Percentiles rank a stretch among this genome's conserved stretches.
Evolutionary conservation across 176 grass and related monocot genomes (phyloP).

Genomic region (Puya raimondii): DNA sequence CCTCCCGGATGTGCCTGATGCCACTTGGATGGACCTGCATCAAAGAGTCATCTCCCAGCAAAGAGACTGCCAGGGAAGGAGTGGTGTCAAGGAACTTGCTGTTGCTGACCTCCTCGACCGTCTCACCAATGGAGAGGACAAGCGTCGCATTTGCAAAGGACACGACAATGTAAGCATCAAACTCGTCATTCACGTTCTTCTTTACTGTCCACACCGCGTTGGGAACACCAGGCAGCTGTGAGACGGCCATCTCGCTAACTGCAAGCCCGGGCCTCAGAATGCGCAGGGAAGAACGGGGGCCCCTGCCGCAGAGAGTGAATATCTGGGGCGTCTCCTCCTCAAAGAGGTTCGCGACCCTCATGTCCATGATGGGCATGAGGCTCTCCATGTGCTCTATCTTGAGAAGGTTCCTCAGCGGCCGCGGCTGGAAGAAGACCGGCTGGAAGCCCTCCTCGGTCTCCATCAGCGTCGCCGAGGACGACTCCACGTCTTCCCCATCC

Average conservation of each 20-base stretch:
- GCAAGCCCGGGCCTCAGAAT: constrained; percentile 91
- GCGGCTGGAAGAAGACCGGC: constrained; percentile 86
- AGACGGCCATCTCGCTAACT: constrained; percentile 92
- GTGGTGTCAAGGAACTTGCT: constrained; percentile 93
- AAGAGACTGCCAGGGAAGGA: constrained; percentile 74
- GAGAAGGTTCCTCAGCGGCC: constrained; percentile 70
- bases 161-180: constrained; percentile 94
- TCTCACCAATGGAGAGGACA: constrained; percentile 97
- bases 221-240: constrained; percentile 73
- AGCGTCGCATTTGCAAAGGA: constrained; percentile 86
- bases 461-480: constrained; percentile 81
- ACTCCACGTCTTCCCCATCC: constrained; percentile 77
- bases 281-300: constrained; percentile 65
- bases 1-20: constrained; percentile 95
- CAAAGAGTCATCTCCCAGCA: constrained; percentile 91
- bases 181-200: constrained; percentile 91
- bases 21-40: constrained; percentile 97
- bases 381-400: constrained; percentile 64
- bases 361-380: constrained; percentile 97
- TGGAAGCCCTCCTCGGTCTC: constrained; percentile 97
- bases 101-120: constrained; percentile 92
- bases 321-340: constrained; percentile 96
- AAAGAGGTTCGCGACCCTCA: constrained; percentile 80
- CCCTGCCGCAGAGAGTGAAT: constrained; percentile 75
- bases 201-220: constrained; percentile 99